phyloP scores from a whole-genome alignment of 148 eudicot species.

The Persicaria maculosa region DNA sequence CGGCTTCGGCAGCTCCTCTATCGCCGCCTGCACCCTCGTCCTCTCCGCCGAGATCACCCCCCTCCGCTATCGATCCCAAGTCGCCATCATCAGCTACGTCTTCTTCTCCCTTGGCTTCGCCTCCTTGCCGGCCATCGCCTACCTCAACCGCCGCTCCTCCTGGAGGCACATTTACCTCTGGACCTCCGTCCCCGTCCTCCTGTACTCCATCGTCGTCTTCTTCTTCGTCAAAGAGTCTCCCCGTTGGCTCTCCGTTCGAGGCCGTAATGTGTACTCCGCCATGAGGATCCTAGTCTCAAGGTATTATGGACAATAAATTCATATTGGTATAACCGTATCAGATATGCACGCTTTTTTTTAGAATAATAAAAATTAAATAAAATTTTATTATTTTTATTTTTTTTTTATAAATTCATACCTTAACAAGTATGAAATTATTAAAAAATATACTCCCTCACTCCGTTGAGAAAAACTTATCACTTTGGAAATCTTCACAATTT shows the following conservation, averaged over 20 bases:
- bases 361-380: no score
- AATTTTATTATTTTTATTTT: no score
- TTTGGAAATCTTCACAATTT: no score
- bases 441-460: no score
- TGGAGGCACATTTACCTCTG: slow-evolving; percentile 51
- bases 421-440: no score
- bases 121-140: slow-evolving; percentile 49
- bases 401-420: no score
- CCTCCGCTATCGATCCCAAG: slow-evolving; percentile 46
- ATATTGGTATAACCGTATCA: no score
- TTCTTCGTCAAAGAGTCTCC: slow-evolving; percentile 57
- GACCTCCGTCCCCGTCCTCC: slow-evolving; percentile 39
- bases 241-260: slow-evolving; percentile 51
- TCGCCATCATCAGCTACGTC: slow-evolving; percentile 43
- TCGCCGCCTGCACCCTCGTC: slow-evolving; percentile 55
- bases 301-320: no score
- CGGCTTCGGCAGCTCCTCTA: slow-evolving; percentile 52
- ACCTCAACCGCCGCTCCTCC: slow-evolving; percentile 22
- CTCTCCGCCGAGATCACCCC: slow-evolving; percentile 64
- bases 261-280: not conserved
- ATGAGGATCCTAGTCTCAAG: no score
- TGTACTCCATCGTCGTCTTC: slow-evolving; percentile 30
- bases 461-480: no score
- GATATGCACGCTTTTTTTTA: no score
- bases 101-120: slow-evolving; percentile 50